Evolutionary conservation across 768 basidiomycete species (phyloP), one percentile per base, ranked within the genome.

Genomic region (Tylopilus sp.): DNA sequence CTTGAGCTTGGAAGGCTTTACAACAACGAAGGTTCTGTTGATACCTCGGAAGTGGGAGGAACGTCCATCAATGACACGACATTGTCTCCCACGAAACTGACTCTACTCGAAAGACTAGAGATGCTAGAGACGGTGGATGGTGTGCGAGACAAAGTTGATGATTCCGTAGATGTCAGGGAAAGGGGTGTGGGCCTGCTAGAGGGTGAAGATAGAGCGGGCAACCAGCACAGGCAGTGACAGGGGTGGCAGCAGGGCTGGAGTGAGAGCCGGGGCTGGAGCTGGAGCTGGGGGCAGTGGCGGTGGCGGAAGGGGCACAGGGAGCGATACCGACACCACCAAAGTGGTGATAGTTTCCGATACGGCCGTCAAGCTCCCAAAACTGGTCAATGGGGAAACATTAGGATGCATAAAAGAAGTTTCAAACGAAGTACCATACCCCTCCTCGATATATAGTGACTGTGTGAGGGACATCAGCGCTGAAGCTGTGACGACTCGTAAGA

Each of bases 401-500:
- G 89, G 86, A 26, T 85, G 74, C 63, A 90, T 72, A 65, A 86
- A 76, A 0, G 89, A 89, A 0, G 88, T 88, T 52, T 91, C 89
- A 52, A 83, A 85, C 0, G 87, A 89, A 0, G 62, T 71, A 57
- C 91, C 89, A 10, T 61, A 64, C 5, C 76, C 79, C 40, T 92
- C 88, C 1, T 78, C 81, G 40, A 89, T 65, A 0, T 73, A 71
- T 6, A 71, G 57, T 6, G 76, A 75, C 42, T 71, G 76, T 4
- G 81, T 72, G 21, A 86, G 85, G 17, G 86, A 86, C 3, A 90
- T 89, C 1, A 88, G 84, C n/a, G n/a, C 6, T 72, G 74, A 22
- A 92, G 72, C n/a, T 87, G 71, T 1, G 87, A 87, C 0, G 90
- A 90, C 21, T 91, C 89, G 56, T 86, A 92, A 0, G 89, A 86